Percentiles rank a stretch among this genome's conserved stretches.
These are phyloP conservation scores for Aspergillus biplanus DNA, from an alignment of 495 filamentous ascomycete species.

Conservation along the genomic window DNA sequence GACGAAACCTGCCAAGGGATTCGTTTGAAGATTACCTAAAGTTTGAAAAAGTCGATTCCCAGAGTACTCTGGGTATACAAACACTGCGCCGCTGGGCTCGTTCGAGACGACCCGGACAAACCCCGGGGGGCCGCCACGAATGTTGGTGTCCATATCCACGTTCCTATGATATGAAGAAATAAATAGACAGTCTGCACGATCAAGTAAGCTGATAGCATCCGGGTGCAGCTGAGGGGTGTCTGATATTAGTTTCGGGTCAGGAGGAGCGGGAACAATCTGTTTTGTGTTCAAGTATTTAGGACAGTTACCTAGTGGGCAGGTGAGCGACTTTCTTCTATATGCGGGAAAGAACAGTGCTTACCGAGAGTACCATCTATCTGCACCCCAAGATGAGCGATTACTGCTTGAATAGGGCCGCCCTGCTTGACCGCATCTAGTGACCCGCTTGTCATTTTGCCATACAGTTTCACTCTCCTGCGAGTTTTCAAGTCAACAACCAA, in stretches of 20 bases:
- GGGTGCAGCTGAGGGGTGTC: conserved; percentile 42
- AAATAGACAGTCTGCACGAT: conserved; percentile 75
- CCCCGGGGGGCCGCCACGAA: conserved; percentile 73
- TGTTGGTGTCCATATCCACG: conserved; percentile 81
- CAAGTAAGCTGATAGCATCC: conserved; percentile 61
- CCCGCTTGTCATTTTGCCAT: conserved; percentile 64
- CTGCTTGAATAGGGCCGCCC: conserved; percentile 23
- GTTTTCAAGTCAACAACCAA: conserved; percentile 69
- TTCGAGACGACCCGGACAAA: conserved; percentile 68
- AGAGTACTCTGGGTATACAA: conserved; percentile 80
- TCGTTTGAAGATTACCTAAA: conserved; percentile 71
- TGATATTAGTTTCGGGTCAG: conserved; percentile 56
- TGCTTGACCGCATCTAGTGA: conserved; percentile 40
- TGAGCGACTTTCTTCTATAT: conserved; percentile 14
- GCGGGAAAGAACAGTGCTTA: conserved; percentile 26
- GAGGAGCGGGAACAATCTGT: conserved; percentile 56
- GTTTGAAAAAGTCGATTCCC: conserved; percentile 84
- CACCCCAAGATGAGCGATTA: conserved; percentile 66
- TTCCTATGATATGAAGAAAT: conserved; percentile 64
- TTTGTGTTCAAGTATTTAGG: conserved; percentile 85
- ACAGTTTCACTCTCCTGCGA: conserved; percentile 68
- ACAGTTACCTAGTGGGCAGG: conserved; percentile 61
- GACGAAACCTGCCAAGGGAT: conserved; percentile 64
- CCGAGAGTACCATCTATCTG: conserved; percentile 70
- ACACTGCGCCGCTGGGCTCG: conserved; percentile 44